These are phyloP conservation scores for Phytophthora colocasiae DNA, from an alignment of 352 stramenopile species.

Conservation along the genomic window DNA sequence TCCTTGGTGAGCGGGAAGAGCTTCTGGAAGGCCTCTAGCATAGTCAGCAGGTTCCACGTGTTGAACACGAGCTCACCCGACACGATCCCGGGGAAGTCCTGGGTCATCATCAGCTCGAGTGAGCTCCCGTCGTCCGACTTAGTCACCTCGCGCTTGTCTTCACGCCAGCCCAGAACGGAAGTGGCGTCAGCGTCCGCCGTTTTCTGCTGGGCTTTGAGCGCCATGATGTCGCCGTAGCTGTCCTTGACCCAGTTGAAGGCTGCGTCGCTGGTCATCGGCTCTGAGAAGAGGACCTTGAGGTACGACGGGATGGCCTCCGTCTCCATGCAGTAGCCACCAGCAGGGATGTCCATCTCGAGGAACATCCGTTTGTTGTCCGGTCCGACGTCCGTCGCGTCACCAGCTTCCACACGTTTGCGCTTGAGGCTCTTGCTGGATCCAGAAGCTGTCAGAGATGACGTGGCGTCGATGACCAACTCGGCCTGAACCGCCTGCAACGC, in stretches of 20 bases:
- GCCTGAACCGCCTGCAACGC: slow-evolving; percentile 47
- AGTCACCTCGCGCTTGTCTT: slow-evolving; percentile 35
- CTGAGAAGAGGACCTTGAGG: slow-evolving; percentile 45
- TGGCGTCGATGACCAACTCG: slow-evolving; percentile 35
- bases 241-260: slow-evolving; percentile 62
- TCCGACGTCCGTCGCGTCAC: slow-evolving; percentile 10
- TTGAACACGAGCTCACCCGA: slow-evolving; percentile 52
- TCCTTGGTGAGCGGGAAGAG: slow-evolving; percentile 51
- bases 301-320: slow-evolving; percentile 48
- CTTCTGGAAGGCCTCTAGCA: slow-evolving; percentile 36
- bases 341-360: slow-evolving; percentile 21
- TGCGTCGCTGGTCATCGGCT: slow-evolving; percentile 42
- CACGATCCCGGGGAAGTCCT: slow-evolving; percentile 37
- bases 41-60: slow-evolving; percentile 49
- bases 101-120: slow-evolving; percentile 47
- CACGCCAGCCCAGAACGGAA: slow-evolving; percentile 44
- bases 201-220: slow-evolving; percentile 39
- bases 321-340: slow-evolving; percentile 47
- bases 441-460: slow-evolving; percentile 9
- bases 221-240: slow-evolving; percentile 55
- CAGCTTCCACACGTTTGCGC: slow-evolving; percentile 38
- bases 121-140: slow-evolving; percentile 19
- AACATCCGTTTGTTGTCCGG: slow-evolving; percentile 25
- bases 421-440: slow-evolving; percentile 35
- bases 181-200: not conserved